Percentiles rank a stretch among this genome's conserved stretches.
Evolutionary conservation across 163 green algal genomes (phyloP).

Genomic region (Scenedesmus sp.): DNA sequence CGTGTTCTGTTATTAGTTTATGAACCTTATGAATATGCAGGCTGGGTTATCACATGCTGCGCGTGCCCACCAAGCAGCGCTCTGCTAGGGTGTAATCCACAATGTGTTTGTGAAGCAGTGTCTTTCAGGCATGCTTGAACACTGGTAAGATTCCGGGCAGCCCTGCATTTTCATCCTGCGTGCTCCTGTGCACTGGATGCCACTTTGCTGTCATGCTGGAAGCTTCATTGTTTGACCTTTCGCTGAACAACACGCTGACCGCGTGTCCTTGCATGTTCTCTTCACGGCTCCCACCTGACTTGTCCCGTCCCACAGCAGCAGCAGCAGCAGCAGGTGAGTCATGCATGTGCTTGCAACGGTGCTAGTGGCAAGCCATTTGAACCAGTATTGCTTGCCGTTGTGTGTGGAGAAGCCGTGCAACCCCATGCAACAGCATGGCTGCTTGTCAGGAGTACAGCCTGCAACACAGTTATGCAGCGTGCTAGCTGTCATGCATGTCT

Average conservation of each 20-base stretch:
- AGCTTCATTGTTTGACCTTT: background rate
- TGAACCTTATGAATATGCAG: background rate
- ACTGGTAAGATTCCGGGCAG: background rate
- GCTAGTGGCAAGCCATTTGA: no score
- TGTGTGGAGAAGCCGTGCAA: no score
- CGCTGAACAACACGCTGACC: background rate
- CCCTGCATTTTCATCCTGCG: background rate
- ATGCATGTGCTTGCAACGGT: background rate
- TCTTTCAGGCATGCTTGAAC: background rate
- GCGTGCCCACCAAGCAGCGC: background rate
- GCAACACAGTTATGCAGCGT: no score
- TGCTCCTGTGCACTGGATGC: background rate
- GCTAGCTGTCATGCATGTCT: no score
- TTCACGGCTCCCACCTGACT: background rate
- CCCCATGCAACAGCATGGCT: no score
- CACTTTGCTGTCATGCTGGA: background rate
- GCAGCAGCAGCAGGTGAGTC: background rate
- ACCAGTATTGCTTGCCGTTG: background rate
- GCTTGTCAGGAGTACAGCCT: no score
- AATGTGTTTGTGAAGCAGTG: background rate
- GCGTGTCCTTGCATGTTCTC: background rate
- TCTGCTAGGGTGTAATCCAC: background rate
- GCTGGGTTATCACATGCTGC: background rate
- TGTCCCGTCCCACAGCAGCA: background rate
- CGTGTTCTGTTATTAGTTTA: no score